These are phyloP conservation scores for Geotrichum australiense DNA, from an alignment of 1,139 yeast genomes.

Conservation along the genomic window DNA sequence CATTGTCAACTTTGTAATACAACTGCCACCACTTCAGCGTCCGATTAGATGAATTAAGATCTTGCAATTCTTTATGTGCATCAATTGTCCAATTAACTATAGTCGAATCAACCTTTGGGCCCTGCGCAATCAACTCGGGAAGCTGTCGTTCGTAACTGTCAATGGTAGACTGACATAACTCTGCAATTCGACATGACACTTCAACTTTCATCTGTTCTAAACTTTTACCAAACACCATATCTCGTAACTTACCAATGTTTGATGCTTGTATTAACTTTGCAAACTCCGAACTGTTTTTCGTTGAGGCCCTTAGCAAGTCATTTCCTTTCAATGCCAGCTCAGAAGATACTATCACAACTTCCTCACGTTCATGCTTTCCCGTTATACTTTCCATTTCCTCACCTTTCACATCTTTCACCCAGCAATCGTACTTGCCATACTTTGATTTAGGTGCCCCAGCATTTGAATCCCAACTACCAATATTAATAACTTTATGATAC, in stretches of 20 bases:
- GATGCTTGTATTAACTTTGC: constrained; percentile 25
- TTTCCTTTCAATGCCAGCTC: too few species aligned
- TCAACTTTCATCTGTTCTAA: not conserved
- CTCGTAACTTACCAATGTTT: constrained; percentile 22
- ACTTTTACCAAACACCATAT: constrained; percentile 11
- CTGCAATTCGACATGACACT: constrained; percentile 21
- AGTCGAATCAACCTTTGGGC: not conserved
- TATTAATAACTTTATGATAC: too few species aligned
- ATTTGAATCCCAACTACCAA: too few species aligned
- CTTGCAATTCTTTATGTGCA: constrained; percentile 37
- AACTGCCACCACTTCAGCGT: constrained; percentile 36
- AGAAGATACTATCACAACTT: too few species aligned
- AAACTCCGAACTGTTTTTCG: constrained; percentile 26
- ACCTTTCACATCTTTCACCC: too few species aligned
- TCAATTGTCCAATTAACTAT: constrained; percentile 33
- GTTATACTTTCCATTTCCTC: too few species aligned
- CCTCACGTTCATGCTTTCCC: too few species aligned
- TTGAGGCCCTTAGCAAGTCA: too few species aligned
- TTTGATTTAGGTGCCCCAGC: too few species aligned
- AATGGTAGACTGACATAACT: constrained; percentile 26
- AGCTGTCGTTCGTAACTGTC: constrained; percentile 19
- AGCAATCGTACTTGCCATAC: too few species aligned
- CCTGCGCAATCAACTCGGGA: constrained; percentile 22
- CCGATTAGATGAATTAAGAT: constrained; percentile 1
- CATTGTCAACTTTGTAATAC: constrained; percentile 35